These are phyloP conservation scores for Huntiella moniliformis DNA, from an alignment of 2,329 filamentous ascomycete genomes.

Conservation along the genomic window DNA sequence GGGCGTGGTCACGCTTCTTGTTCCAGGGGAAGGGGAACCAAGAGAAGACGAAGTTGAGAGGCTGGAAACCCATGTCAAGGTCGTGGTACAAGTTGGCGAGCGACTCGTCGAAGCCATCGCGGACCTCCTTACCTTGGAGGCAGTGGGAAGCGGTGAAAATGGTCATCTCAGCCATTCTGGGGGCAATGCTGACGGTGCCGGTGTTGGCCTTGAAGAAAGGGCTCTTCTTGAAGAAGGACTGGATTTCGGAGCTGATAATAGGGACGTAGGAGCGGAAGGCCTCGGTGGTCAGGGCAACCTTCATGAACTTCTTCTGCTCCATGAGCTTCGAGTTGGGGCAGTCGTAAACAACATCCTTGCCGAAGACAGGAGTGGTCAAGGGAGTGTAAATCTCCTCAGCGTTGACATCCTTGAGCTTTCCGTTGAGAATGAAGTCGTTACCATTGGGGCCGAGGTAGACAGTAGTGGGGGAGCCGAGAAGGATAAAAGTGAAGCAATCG, in stretches of 20 bases:
- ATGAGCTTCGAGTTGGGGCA: constrained; percentile 83
- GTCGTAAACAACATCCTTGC: constrained; percentile 74
- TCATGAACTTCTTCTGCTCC: constrained; percentile 95
- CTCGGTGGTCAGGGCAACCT: constrained; percentile 57
- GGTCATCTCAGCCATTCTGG: constrained; percentile 67
- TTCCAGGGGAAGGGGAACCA: constrained; percentile 85
- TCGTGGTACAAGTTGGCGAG: constrained; percentile 75
- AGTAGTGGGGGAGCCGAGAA: constrained; percentile 77
- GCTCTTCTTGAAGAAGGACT: constrained; percentile 50
- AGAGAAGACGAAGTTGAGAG: constrained; percentile 77
- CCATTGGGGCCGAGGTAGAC: constrained; percentile 65
- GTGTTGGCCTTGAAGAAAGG: constrained; percentile 47
- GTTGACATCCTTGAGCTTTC: constrained; percentile 74
- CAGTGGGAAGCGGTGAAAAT: constrained; percentile 79
- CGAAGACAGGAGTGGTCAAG: constrained; percentile 55
- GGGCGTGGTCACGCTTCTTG: constrained; percentile 59
- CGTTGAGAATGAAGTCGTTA: constrained; percentile 84
- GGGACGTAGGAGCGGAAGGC: constrained; percentile 59
- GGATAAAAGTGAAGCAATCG: constrained; percentile 74
- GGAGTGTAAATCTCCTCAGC: constrained; percentile 81
- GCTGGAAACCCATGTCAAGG: constrained; percentile 74
- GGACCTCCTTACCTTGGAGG: constrained; percentile 69
- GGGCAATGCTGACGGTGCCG: constrained; percentile 53
- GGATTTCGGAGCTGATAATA: constrained; percentile 58
- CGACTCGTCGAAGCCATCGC: constrained; percentile 58